phyloP scores from a whole-genome alignment of 225 moss, liverwort and hornwort genomes.

The Marchantia paleacea region DNA sequence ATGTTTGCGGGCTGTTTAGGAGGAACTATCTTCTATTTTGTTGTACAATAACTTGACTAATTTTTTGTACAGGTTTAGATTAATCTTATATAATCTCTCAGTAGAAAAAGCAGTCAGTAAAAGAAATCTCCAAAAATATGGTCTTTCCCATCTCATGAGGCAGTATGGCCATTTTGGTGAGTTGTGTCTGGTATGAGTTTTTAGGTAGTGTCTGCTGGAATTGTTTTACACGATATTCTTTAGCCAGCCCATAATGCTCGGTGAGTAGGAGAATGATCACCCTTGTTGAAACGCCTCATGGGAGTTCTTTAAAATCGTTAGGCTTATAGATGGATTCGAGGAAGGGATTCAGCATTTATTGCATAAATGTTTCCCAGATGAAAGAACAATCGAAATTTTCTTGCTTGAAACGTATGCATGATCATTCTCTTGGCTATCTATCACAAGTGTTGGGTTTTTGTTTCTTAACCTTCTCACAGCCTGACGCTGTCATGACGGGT shows the following conservation, averaged over 20 bases:
- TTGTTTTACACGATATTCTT: conserved; percentile 16
- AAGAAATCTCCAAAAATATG: not conserved
- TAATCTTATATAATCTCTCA: conserved; percentile 23
- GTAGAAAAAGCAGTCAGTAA: conserved; percentile 6
- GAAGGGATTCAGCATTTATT: conserved; percentile 4
- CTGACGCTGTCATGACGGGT: not conserved
- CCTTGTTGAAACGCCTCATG: conserved; percentile 1
- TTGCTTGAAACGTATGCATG: not conserved
- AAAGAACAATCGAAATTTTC: not conserved
- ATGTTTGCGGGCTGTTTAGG: conserved; percentile 33
- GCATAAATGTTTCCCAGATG: conserved; percentile 4
- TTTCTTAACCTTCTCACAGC: not conserved
- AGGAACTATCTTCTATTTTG: not conserved
- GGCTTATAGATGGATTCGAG: not conserved
- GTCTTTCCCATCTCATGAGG: conserved; percentile 15
- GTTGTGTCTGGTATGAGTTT: conserved; percentile 3
- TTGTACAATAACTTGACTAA: conserved; percentile 13
- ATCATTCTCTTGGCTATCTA: not conserved
- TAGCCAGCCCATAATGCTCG: conserved; percentile 14
- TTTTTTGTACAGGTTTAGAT: conserved; percentile 31
- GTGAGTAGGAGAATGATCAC: conserved; percentile 1
- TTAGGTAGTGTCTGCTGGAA: conserved; percentile 3
- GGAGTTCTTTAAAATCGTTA: not conserved
- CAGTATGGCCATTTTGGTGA: conserved; percentile 14
- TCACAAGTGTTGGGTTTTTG: not conserved